Percentiles rank a stretch among this genome's conserved stretches.
Evolutionary conservation across 2,329 filamentous ascomycete species (phyloP).

Genomic region (Aspergillus hortae): DNA sequence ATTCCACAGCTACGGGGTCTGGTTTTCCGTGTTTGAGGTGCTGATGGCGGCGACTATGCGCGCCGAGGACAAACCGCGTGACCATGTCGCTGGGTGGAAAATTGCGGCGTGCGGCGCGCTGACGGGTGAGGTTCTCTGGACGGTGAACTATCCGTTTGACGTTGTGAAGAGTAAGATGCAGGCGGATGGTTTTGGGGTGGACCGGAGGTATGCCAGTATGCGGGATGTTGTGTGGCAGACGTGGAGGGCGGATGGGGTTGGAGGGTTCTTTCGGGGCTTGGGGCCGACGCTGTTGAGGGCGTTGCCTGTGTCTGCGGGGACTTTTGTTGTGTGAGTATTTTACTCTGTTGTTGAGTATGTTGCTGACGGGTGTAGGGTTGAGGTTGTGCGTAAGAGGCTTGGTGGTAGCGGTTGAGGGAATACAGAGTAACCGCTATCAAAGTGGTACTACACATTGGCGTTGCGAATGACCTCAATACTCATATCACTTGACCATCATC

Average conservation of each 20-base stretch:
- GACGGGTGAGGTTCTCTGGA: conserved; percentile 87
- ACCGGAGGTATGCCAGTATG: conserved; percentile 71
- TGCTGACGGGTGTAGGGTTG: background rate
- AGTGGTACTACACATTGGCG: too few relatives aligned
- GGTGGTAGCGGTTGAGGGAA: too few relatives aligned
- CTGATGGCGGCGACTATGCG: conserved; percentile 87
- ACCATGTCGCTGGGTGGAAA: conserved; percentile 73
- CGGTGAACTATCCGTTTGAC: conserved; percentile 87
- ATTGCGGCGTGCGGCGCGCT: conserved; percentile 88
- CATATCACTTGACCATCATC: too few relatives aligned
- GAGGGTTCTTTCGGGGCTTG: conserved; percentile 89
- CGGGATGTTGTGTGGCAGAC: conserved; percentile 78
- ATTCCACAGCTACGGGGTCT: conserved; percentile 86
- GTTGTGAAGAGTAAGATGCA: conserved; percentile 99
- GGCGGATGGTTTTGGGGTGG: conserved; percentile 75
- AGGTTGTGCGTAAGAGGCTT: background rate
- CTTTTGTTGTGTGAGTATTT: conserved; percentile 65
- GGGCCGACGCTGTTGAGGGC: conserved; percentile 85
- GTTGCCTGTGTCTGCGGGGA: conserved; percentile 91
- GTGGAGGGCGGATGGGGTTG: conserved; percentile 66
- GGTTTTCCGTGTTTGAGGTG: conserved; percentile 69
- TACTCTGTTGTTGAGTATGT: background rate
- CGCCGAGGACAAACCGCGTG: conserved; percentile 66
- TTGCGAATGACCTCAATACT: too few relatives aligned
- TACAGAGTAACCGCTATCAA: too few relatives aligned